A percentile compares a stretch with the other conserved stretches of the same genome.
These are phyloP conservation scores for Scheffersomyces cryptocercus DNA, from an alignment of 1,139 yeast genomes.

Conservation along the genomic window DNA sequence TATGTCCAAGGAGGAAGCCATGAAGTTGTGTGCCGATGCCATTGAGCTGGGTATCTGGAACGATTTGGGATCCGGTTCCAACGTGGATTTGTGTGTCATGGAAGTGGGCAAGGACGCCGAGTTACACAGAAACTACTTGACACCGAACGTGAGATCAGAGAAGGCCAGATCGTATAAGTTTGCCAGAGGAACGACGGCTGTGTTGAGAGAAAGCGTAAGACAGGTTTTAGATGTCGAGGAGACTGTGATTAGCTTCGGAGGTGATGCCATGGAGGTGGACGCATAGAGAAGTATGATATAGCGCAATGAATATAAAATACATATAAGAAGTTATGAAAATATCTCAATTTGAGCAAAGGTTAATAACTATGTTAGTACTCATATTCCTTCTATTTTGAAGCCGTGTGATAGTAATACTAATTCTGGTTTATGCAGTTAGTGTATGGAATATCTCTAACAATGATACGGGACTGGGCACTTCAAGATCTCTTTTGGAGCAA, in stretches of 20 bases:
- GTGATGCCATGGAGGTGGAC: conserved; percentile 76
- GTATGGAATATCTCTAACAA: background rate
- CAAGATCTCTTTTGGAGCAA: no score
- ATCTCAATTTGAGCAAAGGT: background rate
- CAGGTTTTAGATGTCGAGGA: conserved; percentile 74
- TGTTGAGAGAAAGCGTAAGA: conserved; percentile 64
- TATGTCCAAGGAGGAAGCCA: conserved; percentile 83
- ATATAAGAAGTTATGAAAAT: background rate
- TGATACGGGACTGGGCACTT: no score
- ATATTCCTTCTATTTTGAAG: background rate
- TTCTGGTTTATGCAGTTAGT: background rate
- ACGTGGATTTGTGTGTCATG: conserved; percentile 96
- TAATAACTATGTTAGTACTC: background rate
- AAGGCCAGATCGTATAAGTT: conserved; percentile 84
- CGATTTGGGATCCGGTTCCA: conserved; percentile 97
- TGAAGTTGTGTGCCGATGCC: conserved; percentile 86
- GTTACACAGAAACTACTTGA: conserved; percentile 80
- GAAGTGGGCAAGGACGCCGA: conserved; percentile 87
- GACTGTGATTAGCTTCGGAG: conserved; percentile 45
- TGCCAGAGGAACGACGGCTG: conserved; percentile 88
- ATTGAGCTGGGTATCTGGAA: conserved; percentile 98
- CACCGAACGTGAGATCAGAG: conserved; percentile 83
- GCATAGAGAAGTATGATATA: conserved; percentile 28
- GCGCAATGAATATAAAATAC: background rate
- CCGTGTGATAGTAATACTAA: background rate